Evolutionary conservation across 2,329 filamentous ascomycete genomes (phyloP).

Genomic region (Aspergillus phoenicis): DNA sequence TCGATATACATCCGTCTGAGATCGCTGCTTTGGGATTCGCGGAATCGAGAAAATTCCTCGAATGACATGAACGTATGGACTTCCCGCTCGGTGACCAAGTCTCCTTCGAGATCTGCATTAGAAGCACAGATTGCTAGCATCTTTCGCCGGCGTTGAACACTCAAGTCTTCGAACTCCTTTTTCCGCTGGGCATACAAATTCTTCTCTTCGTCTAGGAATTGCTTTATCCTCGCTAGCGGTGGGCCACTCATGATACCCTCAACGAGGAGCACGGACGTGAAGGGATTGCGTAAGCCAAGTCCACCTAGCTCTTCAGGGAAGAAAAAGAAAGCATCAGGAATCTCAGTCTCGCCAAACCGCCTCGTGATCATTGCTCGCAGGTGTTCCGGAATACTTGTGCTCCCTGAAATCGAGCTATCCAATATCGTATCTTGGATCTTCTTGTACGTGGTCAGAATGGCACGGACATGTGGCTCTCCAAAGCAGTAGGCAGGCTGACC

Average conservation of each 20-base stretch:
- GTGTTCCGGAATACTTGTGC: constrained; percentile 51
- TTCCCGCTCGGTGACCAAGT: constrained; percentile 18
- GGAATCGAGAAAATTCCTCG: constrained; percentile 39
- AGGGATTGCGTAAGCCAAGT: constrained; percentile 51
- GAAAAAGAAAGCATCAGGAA: constrained; percentile 53
- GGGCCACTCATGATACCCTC: constrained; percentile 31
- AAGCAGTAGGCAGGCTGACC: constrained; percentile 55
- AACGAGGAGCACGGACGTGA: constrained; percentile 46
- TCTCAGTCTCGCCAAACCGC: constrained; percentile 50
- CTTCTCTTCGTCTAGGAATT: constrained; percentile 29
- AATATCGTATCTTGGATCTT: constrained; percentile 53
- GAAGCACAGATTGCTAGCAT: not conserved
- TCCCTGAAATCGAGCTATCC: constrained; percentile 11
- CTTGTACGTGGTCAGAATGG: constrained; percentile 50
- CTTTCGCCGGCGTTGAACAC: constrained; percentile 10
- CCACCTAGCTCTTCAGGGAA: constrained; percentile 52
- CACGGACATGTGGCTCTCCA: constrained; percentile 52
- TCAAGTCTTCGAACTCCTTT: constrained; percentile 27
- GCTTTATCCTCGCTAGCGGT: constrained; percentile 27
- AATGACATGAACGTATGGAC: constrained; percentile 37
- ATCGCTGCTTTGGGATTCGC: constrained; percentile 26
- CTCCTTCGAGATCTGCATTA: not conserved
- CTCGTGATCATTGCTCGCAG: constrained; percentile 52
- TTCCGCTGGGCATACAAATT: constrained; percentile 25
- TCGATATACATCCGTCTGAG: constrained; percentile 27